Conservation (phyloP, 257 asterid genomes). For the Eucommia ulmoides region DNA sequence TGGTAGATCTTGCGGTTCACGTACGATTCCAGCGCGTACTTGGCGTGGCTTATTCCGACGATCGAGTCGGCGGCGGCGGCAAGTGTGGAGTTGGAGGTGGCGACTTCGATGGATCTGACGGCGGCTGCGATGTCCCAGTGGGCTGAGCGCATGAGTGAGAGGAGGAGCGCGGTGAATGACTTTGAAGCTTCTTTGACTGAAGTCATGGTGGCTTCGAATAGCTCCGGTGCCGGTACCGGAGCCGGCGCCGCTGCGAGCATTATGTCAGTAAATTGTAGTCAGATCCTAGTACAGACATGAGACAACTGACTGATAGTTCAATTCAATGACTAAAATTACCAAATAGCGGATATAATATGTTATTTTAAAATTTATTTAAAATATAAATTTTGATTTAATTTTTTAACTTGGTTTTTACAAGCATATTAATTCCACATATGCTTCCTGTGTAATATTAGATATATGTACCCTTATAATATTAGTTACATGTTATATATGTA, state of each 20-base stretch:
- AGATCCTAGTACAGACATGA: background rate
- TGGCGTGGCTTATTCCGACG: slow-evolving; percentile 73
- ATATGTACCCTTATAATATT: too few species aligned
- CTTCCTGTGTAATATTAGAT: too few species aligned
- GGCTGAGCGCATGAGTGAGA: slow-evolving; percentile 86
- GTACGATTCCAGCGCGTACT: slow-evolving; percentile 75
- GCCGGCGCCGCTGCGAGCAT: slow-evolving; percentile 42
- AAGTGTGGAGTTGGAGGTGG: slow-evolving; percentile 32
- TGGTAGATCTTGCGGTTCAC: slow-evolving; percentile 77
- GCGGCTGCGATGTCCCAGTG: slow-evolving; percentile 93
- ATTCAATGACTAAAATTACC: background rate
- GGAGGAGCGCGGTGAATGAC: slow-evolving; percentile 69
- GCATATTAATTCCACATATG: too few species aligned
- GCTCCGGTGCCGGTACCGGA: slow-evolving; percentile 76
- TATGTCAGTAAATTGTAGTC: slow-evolving; percentile 12
- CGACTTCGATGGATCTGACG: slow-evolving; percentile 84
- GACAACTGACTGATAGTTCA: too few species aligned
- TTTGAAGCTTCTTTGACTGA: slow-evolving; percentile 63
- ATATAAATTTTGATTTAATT: background rate
- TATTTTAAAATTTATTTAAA: too few species aligned
- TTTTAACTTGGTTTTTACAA: too few species aligned
- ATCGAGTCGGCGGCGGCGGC: slow-evolving; percentile 32
- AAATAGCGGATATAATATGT: too few species aligned
- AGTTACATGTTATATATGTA: too few species aligned
- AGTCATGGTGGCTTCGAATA: slow-evolving; percentile 60